Evolutionary conservation across 306 rosid genomes (phyloP).

Genomic region (Lathyrus tuberosus): DNA sequence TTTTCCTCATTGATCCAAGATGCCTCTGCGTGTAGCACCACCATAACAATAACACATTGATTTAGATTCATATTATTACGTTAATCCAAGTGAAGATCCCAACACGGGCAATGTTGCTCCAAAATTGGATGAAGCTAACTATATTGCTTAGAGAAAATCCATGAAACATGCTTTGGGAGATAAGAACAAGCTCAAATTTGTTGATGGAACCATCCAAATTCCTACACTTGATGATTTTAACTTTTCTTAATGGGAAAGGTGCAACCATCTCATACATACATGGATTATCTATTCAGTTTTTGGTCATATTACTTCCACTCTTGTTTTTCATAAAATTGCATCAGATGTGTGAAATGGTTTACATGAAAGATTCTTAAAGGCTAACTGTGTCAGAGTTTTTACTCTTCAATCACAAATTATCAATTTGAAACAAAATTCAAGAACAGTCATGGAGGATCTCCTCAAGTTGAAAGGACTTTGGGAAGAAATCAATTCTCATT

Average conservation of each 20-base stretch:
- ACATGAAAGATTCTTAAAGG: not conserved
- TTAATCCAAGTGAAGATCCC: not conserved
- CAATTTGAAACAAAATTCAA: no score
- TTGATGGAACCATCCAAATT: not conserved
- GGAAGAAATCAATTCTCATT: no score
- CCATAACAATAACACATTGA: no score
- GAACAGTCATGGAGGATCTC: no score
- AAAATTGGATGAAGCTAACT: no score
- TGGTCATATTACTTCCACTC: not conserved
- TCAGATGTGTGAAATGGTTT: not conserved
- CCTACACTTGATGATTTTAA: not conserved
- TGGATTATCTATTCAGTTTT: not conserved
- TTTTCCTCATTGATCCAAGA: no score
- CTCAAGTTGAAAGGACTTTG: no score
- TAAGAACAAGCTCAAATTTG: not conserved
- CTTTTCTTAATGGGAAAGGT: not conserved
- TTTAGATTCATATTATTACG: not conserved
- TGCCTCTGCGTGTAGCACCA: no score
- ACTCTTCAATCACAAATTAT: no score
- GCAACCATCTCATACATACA: not conserved
- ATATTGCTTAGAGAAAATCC: no score
- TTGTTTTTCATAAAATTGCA: not conserved
- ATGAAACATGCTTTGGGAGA: not conserved
- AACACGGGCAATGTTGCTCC: no score
- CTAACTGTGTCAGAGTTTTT: not conserved